Conservation (phyloP, 1,284 basidiomycete species). For the Leccinum glutinopallens region DNA sequence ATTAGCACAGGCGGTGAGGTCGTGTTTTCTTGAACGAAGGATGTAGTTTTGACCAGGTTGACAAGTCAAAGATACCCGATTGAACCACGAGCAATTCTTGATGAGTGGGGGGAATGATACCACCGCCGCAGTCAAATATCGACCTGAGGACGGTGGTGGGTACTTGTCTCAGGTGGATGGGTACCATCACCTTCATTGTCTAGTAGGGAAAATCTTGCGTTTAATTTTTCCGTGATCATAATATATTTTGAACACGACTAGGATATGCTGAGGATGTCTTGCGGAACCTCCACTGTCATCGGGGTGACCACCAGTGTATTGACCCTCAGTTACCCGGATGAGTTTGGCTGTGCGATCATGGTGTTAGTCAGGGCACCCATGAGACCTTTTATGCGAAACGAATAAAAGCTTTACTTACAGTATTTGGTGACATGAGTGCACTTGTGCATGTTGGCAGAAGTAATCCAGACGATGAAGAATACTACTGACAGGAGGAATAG, state of each 20-base stretch:
- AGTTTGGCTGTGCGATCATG: too few relatives aligned
- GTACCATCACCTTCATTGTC: slow-evolving; percentile 7
- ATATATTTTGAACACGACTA: not conserved
- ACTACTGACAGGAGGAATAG: too few relatives aligned
- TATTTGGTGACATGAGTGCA: too few relatives aligned
- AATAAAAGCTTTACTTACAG: too few relatives aligned
- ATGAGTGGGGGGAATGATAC: slow-evolving; percentile 1
- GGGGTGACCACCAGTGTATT: too few relatives aligned
- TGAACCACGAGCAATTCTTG: slow-evolving; percentile 6
- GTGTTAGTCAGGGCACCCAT: too few relatives aligned
- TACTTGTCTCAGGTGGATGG: slow-evolving; percentile 7
- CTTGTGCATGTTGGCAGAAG: too few relatives aligned
- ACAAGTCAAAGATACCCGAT: not conserved
- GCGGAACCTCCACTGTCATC: too few relatives aligned
- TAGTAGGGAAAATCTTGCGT: not conserved
- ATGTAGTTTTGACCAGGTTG: not conserved
- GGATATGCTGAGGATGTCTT: slow-evolving; percentile 3
- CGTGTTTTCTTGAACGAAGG: not conserved
- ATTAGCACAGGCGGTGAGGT: not conserved
- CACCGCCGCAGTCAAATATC: slow-evolving; percentile 1
- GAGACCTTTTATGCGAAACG: too few relatives aligned
- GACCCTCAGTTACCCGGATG: too few relatives aligned
- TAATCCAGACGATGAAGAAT: too few relatives aligned
- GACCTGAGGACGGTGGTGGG: slow-evolving; percentile 5
- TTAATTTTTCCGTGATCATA: too few relatives aligned